Evolutionary conservation across 352 stramenopile species (phyloP), one percentile per base, ranked within the genome.

Genomic region (Ophiocytium majus): DNA sequence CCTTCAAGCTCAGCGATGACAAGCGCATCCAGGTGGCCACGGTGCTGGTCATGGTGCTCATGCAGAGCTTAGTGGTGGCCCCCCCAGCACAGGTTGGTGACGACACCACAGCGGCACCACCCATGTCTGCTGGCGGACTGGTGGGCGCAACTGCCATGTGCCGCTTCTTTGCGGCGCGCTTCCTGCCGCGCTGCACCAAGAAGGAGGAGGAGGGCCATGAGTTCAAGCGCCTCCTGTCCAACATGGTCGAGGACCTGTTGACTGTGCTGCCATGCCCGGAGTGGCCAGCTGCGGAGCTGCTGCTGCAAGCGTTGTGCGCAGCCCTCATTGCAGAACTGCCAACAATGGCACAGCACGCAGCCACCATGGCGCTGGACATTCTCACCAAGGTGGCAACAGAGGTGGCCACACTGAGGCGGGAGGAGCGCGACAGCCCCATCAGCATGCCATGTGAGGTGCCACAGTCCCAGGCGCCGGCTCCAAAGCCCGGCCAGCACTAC

Each of bases 281-380:
- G 76, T 89, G 85, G 85, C 85, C 85, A 32, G 85, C 80, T 31
- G 85, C 85, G 37, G 85, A 89, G 85, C 50, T 89, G 50, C 78
- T 89, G 28, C 82, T 89, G 19, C 81, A 89, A 33, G 82, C 85
- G 14, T 79, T 89, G 50, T 89, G 32, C 35, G 10, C 5, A 14
- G 32, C 35, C 5, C 66, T 78, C 35, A 78, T 78, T 14, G 17
- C 66, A 43, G 66, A 78, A 5, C 66, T 78, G 5, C 66, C 66
- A 5, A 78, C 5, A 78, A 78, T 78, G 66, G 83, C 81, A 32
- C 79, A 83, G 76, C 83, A 83, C 64, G 79, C 76, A 63, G 75
- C 32, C 63, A 28, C 84, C 32, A 83, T 86, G 83, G 83, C 83
- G 33, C 71, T 86, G 36, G 83, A 86, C 43, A 78, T 86, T 17